phyloP scores from a whole-genome alignment of 805 yeast species.

The Aciculoconidium aculeatum region DNA sequence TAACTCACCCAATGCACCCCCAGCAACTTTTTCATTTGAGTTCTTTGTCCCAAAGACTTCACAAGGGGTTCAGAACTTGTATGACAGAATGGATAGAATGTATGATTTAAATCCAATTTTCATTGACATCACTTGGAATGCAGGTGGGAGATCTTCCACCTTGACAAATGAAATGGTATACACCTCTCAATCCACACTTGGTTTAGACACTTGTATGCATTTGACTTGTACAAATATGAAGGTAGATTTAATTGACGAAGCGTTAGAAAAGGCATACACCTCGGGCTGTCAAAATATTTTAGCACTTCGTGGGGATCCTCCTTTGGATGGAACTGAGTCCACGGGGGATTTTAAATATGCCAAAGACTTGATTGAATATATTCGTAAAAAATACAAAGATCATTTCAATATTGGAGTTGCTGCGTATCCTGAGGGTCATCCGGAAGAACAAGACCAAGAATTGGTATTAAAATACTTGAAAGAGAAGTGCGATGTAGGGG shows the following conservation, averaged over 20 bases:
- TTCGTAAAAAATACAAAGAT: constrained; percentile 71
- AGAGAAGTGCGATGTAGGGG: constrained; percentile 91
- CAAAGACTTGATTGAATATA: constrained; percentile 75
- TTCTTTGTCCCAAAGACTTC: constrained; percentile 96
- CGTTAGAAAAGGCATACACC: constrained; percentile 75
- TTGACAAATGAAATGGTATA: constrained; percentile 89
- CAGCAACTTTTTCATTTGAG: constrained; percentile 87
- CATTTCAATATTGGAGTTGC: constrained; percentile 95
- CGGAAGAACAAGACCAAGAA: constrained; percentile 63
- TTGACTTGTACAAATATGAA: constrained; percentile 96
- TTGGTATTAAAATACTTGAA: constrained; percentile 57
- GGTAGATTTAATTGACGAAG: constrained; percentile 70
- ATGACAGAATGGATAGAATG: constrained; percentile 98
- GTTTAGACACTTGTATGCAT: constrained; percentile 96
- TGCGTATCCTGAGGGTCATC: constrained; percentile 96
- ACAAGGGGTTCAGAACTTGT: constrained; percentile 93
- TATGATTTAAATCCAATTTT: constrained; percentile 85
- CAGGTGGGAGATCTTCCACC: constrained; percentile 84
- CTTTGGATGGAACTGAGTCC: constrained; percentile 64
- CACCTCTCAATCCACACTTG: constrained; percentile 83
- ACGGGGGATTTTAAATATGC: constrained; percentile 88
- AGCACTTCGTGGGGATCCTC: constrained; percentile 95
- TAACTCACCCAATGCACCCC: constrained; percentile 32
- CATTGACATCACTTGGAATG: constrained; percentile 97
- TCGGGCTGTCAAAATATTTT: constrained; percentile 94